phyloP scores from a whole-genome alignment of 2,329 filamentous ascomycete species.

The Xylariales sp. region DNA sequence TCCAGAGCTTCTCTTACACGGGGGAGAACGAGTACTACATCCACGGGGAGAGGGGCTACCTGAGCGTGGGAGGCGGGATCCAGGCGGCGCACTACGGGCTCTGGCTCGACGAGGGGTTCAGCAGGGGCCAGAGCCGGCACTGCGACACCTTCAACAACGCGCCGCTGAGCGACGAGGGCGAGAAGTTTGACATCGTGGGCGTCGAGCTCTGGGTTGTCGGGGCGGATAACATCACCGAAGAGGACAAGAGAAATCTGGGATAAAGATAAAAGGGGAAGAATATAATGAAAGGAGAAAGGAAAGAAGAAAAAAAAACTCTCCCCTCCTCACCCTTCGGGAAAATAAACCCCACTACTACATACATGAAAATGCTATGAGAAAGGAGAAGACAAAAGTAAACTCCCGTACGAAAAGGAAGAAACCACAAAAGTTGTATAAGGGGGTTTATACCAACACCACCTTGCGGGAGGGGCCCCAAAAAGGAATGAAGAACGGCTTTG shows the following conservation, averaged over 20 bases:
- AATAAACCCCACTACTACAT: no score
- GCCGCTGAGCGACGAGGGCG: conserved; percentile 84
- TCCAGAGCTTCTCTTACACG: conserved; percentile 96
- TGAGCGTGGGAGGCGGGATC: conserved; percentile 65
- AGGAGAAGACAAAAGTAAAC: background rate
- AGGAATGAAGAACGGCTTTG: no score
- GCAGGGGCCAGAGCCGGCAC: conserved; percentile 75
- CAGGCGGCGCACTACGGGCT: conserved; percentile 87
- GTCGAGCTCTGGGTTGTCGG: conserved; percentile 95
- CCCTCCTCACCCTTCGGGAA: no score
- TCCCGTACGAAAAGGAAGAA: no score
- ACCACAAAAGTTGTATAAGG: no score
- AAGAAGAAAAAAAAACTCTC: no score
- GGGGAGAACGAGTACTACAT: conserved; percentile 97
- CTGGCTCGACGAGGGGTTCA: conserved; percentile 85
- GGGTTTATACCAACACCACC: no score
- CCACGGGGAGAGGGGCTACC: conserved; percentile 78
- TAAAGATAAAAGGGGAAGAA: background rate
- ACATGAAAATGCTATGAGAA: no score
- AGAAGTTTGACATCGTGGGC: conserved; percentile 85
- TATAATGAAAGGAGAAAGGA: background rate
- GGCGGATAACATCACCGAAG: conserved; percentile 15
- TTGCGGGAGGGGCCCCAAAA: no score
- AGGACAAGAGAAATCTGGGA: background rate
- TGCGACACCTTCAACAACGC: conserved; percentile 96